Percentiles rank a stretch among this genome's conserved stretches.
phyloP scores from a whole-genome alignment of 2,329 filamentous ascomycete species.

The Penicillium carneum region DNA sequence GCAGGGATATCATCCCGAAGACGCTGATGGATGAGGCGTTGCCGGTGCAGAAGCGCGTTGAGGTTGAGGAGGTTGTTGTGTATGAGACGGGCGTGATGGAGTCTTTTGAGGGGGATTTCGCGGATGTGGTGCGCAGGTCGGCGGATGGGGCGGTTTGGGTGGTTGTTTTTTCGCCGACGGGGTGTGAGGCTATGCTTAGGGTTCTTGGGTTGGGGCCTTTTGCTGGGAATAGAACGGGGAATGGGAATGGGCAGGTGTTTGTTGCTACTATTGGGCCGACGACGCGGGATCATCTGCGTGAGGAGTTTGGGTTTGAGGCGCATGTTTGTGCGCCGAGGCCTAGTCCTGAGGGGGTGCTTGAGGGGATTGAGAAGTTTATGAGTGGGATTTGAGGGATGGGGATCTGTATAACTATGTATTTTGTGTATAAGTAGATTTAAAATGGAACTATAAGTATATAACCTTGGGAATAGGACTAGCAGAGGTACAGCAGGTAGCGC shows the following conservation, averaged over 20 bases:
- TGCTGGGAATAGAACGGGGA: not conserved
- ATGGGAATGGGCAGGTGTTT: slow-evolving; percentile 51
- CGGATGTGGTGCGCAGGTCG: slow-evolving; percentile 52
- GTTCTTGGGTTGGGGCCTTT: slow-evolving; percentile 55
- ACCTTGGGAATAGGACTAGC: not conserved
- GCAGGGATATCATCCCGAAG: slow-evolving; percentile 86
- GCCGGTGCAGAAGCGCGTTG: slow-evolving; percentile 59
- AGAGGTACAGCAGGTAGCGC: not conserved
- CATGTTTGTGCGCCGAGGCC: slow-evolving; percentile 77
- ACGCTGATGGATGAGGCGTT: slow-evolving; percentile 70
- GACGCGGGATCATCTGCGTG: slow-evolving; percentile 74
- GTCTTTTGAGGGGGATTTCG: slow-evolving; percentile 75
- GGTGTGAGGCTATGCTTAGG: slow-evolving; percentile 67
- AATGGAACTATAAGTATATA: not conserved
- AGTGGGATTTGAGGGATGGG: slow-evolving; percentile 6
- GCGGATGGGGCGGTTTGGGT: slow-evolving; percentile 43
- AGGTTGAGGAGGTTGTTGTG: slow-evolving; percentile 79
- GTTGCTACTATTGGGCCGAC: slow-evolving; percentile 93
- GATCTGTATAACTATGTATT: no score
- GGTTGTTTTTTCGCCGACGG: slow-evolving; percentile 66
- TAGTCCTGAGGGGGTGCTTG: slow-evolving; percentile 77
- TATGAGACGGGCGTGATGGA: slow-evolving; percentile 87
- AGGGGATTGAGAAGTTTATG: slow-evolving; percentile 68
- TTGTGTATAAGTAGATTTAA: slow-evolving; percentile 4
- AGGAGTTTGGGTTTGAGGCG: slow-evolving; percentile 53